A percentile compares a stretch with the other conserved stretches of the same genome.
Evolutionary conservation across 345 rosid species (phyloP).

Genomic region (Clausena lansium): DNA sequence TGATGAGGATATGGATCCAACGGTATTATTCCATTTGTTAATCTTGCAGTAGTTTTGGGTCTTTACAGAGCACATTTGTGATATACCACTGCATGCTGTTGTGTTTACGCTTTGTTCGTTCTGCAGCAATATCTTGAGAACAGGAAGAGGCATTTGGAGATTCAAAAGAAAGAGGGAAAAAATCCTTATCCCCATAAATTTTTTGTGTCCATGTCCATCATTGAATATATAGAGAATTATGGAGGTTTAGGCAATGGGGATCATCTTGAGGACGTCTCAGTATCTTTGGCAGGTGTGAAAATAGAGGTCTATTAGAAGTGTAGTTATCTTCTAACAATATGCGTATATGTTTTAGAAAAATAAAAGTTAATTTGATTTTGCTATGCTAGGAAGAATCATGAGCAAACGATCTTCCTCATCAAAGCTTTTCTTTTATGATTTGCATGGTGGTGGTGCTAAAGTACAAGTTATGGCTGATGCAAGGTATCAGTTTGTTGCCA

Average conservation of each 20-base stretch:
- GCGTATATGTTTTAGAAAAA: neutral
- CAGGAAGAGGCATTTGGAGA: constrained; percentile 63
- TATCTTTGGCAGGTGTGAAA: constrained; percentile 67
- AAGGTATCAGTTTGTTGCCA: constrained; percentile 40
- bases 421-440: constrained; percentile 87
- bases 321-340: neutral
- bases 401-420: constrained; percentile 84
- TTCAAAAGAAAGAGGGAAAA: constrained; percentile 62
- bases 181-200: constrained; percentile 95
- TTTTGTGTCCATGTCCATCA: constrained; percentile 48
- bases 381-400: constrained; percentile 78
- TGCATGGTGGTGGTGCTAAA: constrained; percentile 68
- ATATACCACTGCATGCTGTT: neutral
- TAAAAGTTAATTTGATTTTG: neutral
- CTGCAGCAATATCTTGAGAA: constrained; percentile 91
- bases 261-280: constrained; percentile 59
- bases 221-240: constrained; percentile 58
- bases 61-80: neutral
- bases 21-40: constrained; percentile 36
- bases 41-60: neutral
- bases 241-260: constrained; percentile 62
- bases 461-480: constrained; percentile 98
- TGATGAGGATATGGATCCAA: constrained; percentile 97
- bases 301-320: neutral
- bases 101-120: neutral